Evolutionary conservation across 2,329 filamentous ascomycete genomes (phyloP).

Genomic region (Aphanoascus verrucosus): DNA sequence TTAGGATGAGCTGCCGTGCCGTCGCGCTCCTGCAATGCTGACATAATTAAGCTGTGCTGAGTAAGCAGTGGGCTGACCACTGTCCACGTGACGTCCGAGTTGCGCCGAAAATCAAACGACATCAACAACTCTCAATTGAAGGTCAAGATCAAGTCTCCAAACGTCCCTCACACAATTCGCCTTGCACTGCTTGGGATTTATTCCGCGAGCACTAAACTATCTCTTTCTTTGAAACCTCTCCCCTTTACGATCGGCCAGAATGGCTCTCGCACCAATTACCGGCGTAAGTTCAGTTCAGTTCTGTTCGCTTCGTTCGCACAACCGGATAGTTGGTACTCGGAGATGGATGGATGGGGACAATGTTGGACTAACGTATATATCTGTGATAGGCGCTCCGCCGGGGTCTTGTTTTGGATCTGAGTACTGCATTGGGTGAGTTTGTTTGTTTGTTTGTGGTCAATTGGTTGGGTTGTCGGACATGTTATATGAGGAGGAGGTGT

Average conservation of each 20-base stretch:
- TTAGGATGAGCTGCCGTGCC: background rate
- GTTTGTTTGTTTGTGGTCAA: too few species aligned
- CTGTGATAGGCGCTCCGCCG: constrained; percentile 51
- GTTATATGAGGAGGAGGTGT: too few species aligned
- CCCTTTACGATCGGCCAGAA: constrained; percentile 20
- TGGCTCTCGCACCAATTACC: constrained; percentile 39
- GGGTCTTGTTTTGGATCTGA: constrained; percentile 55
- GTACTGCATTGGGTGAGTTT: constrained; percentile 53
- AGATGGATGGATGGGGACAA: constrained; percentile 2
- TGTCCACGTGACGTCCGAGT: constrained; percentile 1
- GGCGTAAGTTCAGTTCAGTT: too few species aligned
- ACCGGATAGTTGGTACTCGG: background rate
- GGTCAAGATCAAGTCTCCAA: too few species aligned
- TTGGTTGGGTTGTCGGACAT: too few species aligned
- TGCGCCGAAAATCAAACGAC: constrained; percentile 5
- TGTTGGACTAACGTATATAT: background rate
- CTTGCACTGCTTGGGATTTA: background rate
- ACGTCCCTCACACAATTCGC: background rate
- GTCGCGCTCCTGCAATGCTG: too few species aligned
- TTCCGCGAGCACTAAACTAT: background rate
- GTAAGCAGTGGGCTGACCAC: constrained; percentile 8
- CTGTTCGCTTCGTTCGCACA: background rate
- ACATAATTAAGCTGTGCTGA: constrained; percentile 4
- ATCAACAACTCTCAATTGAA: background rate
- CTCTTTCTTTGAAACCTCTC: background rate